A percentile compares a stretch with the other conserved stretches of the same genome.
phyloP scores from a whole-genome alignment of 163 green algal genomes.

The Scenedesmus sp. region DNA sequence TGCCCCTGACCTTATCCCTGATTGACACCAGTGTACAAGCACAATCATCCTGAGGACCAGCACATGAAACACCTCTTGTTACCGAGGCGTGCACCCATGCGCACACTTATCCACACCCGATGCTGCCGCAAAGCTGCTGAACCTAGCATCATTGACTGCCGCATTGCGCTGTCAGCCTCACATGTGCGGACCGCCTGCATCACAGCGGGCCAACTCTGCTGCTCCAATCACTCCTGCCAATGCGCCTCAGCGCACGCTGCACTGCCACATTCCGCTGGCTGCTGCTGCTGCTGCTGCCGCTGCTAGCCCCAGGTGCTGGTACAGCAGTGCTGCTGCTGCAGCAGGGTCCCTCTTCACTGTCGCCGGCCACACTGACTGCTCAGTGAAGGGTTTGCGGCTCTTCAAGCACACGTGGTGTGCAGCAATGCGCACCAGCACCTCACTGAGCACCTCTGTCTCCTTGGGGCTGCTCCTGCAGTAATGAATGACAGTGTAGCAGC shows the following conservation, averaged over 20 bases:
- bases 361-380: conserved; percentile 13
- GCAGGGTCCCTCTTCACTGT: conserved; percentile 7
- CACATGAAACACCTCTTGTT: too few relatives aligned
- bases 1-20: too few relatives aligned
- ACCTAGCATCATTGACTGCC: too few relatives aligned
- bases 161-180: too few relatives aligned
- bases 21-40: too few relatives aligned
- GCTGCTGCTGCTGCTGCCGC: neutral
- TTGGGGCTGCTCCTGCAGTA: neutral
- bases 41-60: too few relatives aligned
- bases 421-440: neutral
- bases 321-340: conserved; percentile 4
- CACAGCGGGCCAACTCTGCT: neutral
- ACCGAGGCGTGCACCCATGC: too few relatives aligned
- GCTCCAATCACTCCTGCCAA: neutral
- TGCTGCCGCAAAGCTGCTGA: too few relatives aligned
- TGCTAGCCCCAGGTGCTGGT: neutral
- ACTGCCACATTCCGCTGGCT: neutral
- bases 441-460: neutral
- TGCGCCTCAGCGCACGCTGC: neutral
- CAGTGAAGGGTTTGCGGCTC: neutral
- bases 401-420: neutral
- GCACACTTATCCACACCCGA: too few relatives aligned
- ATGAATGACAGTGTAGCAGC: neutral
- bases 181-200: too few relatives aligned